phyloP scores from a whole-genome alignment of 1,284 basidiomycete species.

The Serendipita sp. region DNA sequence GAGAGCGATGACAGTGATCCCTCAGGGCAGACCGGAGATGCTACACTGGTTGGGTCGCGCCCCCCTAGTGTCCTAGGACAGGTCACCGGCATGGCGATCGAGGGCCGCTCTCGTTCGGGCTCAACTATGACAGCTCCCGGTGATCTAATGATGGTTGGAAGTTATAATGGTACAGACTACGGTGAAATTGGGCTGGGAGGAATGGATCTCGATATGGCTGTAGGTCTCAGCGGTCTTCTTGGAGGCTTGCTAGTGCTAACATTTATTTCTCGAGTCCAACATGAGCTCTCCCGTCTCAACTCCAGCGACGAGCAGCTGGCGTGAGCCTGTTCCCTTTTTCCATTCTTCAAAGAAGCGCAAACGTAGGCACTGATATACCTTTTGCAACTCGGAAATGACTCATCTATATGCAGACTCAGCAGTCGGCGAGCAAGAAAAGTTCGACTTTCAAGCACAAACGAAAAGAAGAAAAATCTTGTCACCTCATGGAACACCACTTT shows the following conservation, averaged over 20 bases:
- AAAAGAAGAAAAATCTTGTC: neutral
- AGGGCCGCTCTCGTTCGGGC: neutral
- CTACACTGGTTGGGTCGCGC: neutral
- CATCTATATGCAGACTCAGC: neutral
- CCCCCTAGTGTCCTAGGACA: neutral
- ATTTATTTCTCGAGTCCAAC: neutral
- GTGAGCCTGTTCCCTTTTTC: conserved; percentile 1
- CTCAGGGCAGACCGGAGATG: neutral
- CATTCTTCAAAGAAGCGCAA: conserved; percentile 2
- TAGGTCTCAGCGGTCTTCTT: neutral
- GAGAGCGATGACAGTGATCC: conserved; percentile 1
- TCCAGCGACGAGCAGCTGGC: neutral
- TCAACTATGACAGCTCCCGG: neutral
- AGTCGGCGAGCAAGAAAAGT: neutral
- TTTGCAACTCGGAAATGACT: neutral
- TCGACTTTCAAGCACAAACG: neutral
- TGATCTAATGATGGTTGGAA: neutral
- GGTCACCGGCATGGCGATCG: neutral
- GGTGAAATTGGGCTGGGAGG: neutral
- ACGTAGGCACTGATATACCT: neutral
- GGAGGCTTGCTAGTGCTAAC: neutral
- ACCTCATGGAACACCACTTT: neutral
- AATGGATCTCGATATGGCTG: conserved; percentile 1
- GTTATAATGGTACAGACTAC: neutral
- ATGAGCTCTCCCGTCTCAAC: conserved; percentile 4